Percentiles rank a stretch among this genome's conserved stretches.
Conservation (phyloP, 306 rosid species). For the Rosa rugosa region DNA sequence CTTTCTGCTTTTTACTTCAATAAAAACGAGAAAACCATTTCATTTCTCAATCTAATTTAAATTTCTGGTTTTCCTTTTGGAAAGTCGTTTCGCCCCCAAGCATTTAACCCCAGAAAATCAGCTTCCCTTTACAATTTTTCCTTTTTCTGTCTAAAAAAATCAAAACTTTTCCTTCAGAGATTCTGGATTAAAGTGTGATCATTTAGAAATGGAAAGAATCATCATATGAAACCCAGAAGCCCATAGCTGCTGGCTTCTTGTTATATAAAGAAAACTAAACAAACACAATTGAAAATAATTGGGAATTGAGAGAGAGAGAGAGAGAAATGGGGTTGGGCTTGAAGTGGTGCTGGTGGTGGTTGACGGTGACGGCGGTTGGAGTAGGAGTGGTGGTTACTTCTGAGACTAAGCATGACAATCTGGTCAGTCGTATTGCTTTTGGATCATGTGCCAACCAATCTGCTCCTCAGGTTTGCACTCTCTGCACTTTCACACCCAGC, state of each 20-base stretch:
- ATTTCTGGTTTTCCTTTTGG: background rate
- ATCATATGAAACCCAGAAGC: background rate
- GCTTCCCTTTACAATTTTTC: background rate
- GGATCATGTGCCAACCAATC: slow-evolving; percentile 82
- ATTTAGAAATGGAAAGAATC: background rate
- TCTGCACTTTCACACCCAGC: background rate
- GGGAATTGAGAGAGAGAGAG: background rate
- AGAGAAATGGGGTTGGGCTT: background rate
- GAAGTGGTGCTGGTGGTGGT: background rate
- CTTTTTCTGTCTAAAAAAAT: background rate
- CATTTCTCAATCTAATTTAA: background rate
- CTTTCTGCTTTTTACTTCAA: background rate
- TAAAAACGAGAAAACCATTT: background rate
- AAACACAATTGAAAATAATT: background rate
- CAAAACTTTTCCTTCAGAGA: background rate
- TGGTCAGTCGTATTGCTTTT: slow-evolving; percentile 69
- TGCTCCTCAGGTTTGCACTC: slow-evolving; percentile 57
- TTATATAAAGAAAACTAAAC: background rate
- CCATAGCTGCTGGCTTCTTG: background rate
- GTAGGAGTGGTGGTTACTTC: background rate
- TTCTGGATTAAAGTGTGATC: background rate
- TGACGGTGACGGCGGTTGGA: slow-evolving; percentile 13
- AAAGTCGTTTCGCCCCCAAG: background rate
- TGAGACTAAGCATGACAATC: slow-evolving; percentile 14
- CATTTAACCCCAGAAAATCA: background rate